These are phyloP conservation scores for Gynandropsis gynandra DNA, from an alignment of 345 rosid genomes.

Conservation along the genomic window DNA sequence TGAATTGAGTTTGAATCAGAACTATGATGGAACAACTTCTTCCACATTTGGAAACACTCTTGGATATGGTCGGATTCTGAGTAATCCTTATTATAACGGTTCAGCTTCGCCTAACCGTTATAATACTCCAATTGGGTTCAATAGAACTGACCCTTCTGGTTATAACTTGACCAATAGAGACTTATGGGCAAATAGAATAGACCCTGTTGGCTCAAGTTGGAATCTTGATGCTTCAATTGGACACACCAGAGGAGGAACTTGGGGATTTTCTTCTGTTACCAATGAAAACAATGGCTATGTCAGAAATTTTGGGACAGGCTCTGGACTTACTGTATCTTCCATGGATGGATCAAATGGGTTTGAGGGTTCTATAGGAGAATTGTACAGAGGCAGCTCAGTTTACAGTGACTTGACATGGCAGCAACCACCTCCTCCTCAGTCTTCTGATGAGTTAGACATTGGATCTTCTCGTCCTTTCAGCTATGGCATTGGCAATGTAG, in stretches of 20 bases:
- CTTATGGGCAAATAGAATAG: constrained; percentile 77
- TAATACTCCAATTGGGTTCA: constrained; percentile 62
- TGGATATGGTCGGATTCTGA: constrained; percentile 56
- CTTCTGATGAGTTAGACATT: constrained; percentile 49
- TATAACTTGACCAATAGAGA: constrained; percentile 50
- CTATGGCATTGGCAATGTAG: constrained; percentile 55
- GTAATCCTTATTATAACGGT: constrained; percentile 44
- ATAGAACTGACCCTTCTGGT: constrained; percentile 49
- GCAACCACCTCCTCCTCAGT: constrained; percentile 28
- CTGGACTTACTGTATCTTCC: constrained; percentile 38
- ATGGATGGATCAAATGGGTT: constrained; percentile 49
- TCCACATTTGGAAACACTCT: constrained; percentile 48
- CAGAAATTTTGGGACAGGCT: constrained; percentile 43
- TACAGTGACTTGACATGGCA: constrained; percentile 80
- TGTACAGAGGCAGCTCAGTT: constrained; percentile 51
- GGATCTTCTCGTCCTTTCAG: constrained; percentile 50
- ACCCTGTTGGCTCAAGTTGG: constrained; percentile 47
- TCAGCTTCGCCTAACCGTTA: constrained; percentile 50
- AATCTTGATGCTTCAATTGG: constrained; percentile 57
- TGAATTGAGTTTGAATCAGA: constrained; percentile 58
- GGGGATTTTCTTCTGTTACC: constrained; percentile 54
- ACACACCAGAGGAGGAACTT: constrained; percentile 57
- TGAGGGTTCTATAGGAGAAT: constrained; percentile 60
- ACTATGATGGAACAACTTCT: constrained; percentile 34
- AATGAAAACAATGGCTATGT: constrained; percentile 35